Conservation (phyloP, 371 early-diverging fungal genomes). For the Mortierella sp. region DNA sequence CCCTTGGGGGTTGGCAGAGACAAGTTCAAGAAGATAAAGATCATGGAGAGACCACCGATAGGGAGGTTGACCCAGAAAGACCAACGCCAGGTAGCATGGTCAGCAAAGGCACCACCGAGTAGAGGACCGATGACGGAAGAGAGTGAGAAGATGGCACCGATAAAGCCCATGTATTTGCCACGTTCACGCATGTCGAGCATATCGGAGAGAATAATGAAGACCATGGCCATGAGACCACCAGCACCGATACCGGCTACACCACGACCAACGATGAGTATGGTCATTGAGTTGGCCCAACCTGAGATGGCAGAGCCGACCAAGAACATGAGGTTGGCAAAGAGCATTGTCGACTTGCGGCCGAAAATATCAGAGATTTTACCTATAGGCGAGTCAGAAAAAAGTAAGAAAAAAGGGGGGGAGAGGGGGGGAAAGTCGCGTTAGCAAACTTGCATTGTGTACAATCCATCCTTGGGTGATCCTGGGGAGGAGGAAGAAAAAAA, state of each 20-base stretch:
- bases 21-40: constrained; percentile 63
- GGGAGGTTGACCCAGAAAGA: constrained; percentile 87
- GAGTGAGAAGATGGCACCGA: constrained; percentile 66
- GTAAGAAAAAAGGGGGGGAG: too few species aligned
- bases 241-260: constrained; percentile 86
- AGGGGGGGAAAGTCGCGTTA: neutral
- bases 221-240: constrained; percentile 75
- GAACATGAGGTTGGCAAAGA: constrained; percentile 67
- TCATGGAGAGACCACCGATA: constrained; percentile 64
- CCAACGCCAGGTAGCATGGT: constrained; percentile 66
- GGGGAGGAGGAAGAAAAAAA: neutral
- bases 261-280: constrained; percentile 75
- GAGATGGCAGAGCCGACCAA: constrained; percentile 67
- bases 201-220: constrained; percentile 79
- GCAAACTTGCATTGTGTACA: neutral
- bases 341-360: constrained; percentile 69
- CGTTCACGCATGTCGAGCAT: constrained; percentile 59
- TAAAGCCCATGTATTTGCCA: constrained; percentile 64
- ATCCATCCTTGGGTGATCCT: constrained; percentile 1
- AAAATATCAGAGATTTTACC: constrained; percentile 74
- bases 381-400: constrained; percentile 48
- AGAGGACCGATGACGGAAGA: constrained; percentile 80
- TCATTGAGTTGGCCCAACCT: constrained; percentile 64
- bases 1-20: constrained; percentile 60
- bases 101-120: constrained; percentile 78